Percentiles rank a stretch among this genome's conserved stretches.
These are phyloP conservation scores for Oryza nivara DNA, from an alignment of 176 grass and related monocot species.

Conservation along the genomic window DNA sequence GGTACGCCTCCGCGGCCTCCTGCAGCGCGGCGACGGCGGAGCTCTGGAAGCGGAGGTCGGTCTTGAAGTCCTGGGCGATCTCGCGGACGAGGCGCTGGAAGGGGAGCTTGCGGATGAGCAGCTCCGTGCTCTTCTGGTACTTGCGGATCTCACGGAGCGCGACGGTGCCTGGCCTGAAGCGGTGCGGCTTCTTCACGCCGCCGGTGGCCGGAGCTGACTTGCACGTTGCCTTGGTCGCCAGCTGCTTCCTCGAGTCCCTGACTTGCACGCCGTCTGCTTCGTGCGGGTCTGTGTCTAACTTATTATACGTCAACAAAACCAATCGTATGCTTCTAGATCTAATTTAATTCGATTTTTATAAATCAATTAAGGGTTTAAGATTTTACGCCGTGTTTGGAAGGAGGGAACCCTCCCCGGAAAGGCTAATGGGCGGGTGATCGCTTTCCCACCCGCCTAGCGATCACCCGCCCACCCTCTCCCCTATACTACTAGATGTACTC, in stretches of 20 bases:
- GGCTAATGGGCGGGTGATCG: too few species aligned
- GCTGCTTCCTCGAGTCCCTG: constrained; percentile 57
- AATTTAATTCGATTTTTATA: too few species aligned
- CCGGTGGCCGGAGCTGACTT: constrained; percentile 78
- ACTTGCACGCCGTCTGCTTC: too few species aligned
- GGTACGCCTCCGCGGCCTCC: constrained; percentile 78
- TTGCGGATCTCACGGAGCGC: constrained; percentile 81
- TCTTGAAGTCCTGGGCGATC: constrained; percentile 92
- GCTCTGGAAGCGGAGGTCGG: constrained; percentile 79
- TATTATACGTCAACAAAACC: too few species aligned
- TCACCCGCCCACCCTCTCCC: too few species aligned
- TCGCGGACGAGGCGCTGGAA: constrained; percentile 81
- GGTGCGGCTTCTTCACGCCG: constrained; percentile 4
- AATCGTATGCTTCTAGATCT: too few species aligned
- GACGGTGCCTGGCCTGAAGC: constrained; percentile 69
- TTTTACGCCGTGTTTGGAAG: too few species aligned
- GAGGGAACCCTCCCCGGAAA: too few species aligned
- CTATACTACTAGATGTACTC: too few species aligned
- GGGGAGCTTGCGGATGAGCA: constrained; percentile 75
- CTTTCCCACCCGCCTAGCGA: too few species aligned
- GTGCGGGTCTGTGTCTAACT: too few species aligned
- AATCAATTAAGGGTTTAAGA: too few species aligned
- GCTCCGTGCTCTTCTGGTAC: constrained; percentile 97
- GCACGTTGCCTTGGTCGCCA: constrained; percentile 80
- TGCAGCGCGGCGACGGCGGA: constrained; percentile 41